Percentiles rank a stretch among this genome's conserved stretches.
Evolutionary conservation across 768 basidiomycete genomes (phyloP).

Genomic region (Phanerochaete carnosa): DNA sequence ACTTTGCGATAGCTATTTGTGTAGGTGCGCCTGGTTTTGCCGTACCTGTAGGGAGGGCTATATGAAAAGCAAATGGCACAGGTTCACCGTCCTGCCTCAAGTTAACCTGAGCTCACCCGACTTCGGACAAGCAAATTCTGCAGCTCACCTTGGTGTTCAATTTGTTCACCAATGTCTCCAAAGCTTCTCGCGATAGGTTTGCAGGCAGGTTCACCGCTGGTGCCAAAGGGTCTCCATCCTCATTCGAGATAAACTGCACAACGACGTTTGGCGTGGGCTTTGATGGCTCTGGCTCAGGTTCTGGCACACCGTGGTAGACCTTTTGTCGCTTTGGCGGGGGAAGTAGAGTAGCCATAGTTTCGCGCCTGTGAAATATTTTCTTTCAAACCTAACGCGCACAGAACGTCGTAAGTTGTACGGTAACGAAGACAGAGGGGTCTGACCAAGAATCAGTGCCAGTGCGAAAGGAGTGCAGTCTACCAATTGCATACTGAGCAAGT

Average conservation of each 20-base stretch:
- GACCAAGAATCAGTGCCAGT: not conserved
- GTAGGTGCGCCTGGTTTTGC: conserved; percentile 53
- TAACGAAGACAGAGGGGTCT: not conserved
- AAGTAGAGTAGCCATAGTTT: conserved; percentile 73
- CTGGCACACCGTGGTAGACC: conserved; percentile 69
- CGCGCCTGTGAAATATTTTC: too few relatives aligned
- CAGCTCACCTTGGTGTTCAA: conserved; percentile 65
- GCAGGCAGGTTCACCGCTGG: conserved; percentile 89
- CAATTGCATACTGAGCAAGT: not conserved
- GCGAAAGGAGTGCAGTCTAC: too few relatives aligned
- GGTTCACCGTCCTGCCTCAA: conserved; percentile 73
- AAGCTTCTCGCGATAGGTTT: conserved; percentile 75
- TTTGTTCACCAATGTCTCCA: conserved; percentile 89
- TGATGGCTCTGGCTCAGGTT: conserved; percentile 50
- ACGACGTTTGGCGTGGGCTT: conserved; percentile 64
- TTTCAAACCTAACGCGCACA: too few relatives aligned
- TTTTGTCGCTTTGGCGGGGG: conserved; percentile 90
- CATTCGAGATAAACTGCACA: conserved; percentile 90
- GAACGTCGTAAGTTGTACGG: too few relatives aligned
- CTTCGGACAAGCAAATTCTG: conserved; percentile 1
- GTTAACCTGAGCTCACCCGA: conserved; percentile 1
- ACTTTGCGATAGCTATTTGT: conserved; percentile 79
- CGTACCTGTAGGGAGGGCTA: conserved; percentile 61
- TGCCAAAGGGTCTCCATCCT: conserved; percentile 77
- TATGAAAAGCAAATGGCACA: conserved; percentile 89